Base-by-base conservation (phyloP, 495 filamentous ascomycete genomes). In the Rostrohypoxylon terebratum region DNA sequence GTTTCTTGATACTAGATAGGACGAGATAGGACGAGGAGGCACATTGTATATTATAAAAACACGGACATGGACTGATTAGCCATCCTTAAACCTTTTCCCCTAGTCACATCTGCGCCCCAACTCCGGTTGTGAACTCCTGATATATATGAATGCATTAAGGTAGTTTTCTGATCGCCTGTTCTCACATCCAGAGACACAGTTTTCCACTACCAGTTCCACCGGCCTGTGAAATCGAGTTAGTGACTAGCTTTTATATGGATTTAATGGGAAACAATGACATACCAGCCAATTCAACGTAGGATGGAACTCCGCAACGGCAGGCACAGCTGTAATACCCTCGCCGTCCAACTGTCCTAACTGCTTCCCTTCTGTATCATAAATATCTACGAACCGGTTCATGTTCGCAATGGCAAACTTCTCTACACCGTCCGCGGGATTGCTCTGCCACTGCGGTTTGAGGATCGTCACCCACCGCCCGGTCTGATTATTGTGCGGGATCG, bases 301-400 rank as follows among this genome's bases (percentile, higher is more conserved):
- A 77, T 99, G 96, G 69, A 98, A 97, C 55, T 92, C 90, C 2
- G 94, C 92, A 2, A 96, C 96, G 1, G 96, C 93, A 18, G 96
- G 96, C 8, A 99, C 96, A 20, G 96, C 95, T 11, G 92, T 97
- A 68, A 98, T 96, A 2, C 92, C 92, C 3, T 94, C 91, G 5
- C 93, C 92, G 2, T 90, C 92, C 6, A 99, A 83, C 82, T 98
- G 95, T 3, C 93, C 96, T 36, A 99, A 83, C 79, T 98, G 94
- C 75, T 96, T 90, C 1, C 96, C 96, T 34, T 88, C 83, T 9
- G 86, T 82, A 11, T 89, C 90, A 79, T 91, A 98, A 6, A 99
- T 87, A 77, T 99, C 96, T 2, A 98, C 92, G 70, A 97, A 98
- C 18, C 96, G 89, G 77, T 97, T 97, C 96, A 98, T 98, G 77